phyloP scores from a whole-genome alignment of 495 filamentous ascomycete genomes.

The Aspergillus kassunensis region DNA sequence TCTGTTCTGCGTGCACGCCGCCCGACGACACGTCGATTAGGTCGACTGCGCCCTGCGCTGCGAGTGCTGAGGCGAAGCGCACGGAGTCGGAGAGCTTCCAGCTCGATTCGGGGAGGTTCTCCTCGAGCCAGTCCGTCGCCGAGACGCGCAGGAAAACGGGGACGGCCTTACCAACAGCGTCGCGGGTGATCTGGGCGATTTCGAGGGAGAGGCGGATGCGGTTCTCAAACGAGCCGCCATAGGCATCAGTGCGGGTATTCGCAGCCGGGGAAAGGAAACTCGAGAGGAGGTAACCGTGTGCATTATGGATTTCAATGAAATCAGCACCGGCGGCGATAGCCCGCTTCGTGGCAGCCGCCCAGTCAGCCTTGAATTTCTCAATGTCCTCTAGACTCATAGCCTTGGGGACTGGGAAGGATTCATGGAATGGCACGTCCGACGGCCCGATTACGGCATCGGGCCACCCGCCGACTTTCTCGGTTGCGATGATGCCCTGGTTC shows the following conservation, averaged over 20 bases:
- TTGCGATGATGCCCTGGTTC: constrained; percentile 37
- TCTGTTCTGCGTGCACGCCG: constrained; percentile 56
- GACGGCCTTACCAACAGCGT: constrained; percentile 51
- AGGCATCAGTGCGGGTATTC: constrained; percentile 62
- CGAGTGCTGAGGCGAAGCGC: constrained; percentile 51
- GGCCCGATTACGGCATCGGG: constrained; percentile 53
- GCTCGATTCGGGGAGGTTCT: constrained; percentile 40
- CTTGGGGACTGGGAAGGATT: constrained; percentile 46
- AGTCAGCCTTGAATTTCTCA: constrained; percentile 52
- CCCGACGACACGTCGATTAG: constrained; percentile 63
- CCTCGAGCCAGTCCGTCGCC: constrained; percentile 59
- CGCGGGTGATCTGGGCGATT: constrained; percentile 54
- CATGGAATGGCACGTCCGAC: constrained; percentile 50
- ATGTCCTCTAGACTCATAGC: constrained; percentile 57
- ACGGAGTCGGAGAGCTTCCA: constrained; percentile 58
- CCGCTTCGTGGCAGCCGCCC: constrained; percentile 50
- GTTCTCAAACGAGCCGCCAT: constrained; percentile 64
- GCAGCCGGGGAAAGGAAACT: constrained; percentile 61
- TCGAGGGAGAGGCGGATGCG: constrained; percentile 56
- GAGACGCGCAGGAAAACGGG: constrained; percentile 65
- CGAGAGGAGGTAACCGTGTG: constrained; percentile 63
- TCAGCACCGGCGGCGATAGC: constrained; percentile 57
- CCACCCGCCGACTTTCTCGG: constrained; percentile 19
- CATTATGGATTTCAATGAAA: constrained; percentile 56
- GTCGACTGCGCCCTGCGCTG: constrained; percentile 54